These are phyloP conservation scores for Smithsoniella earleae DNA, from an alignment of 163 green algal species.

Conservation along the genomic window DNA sequence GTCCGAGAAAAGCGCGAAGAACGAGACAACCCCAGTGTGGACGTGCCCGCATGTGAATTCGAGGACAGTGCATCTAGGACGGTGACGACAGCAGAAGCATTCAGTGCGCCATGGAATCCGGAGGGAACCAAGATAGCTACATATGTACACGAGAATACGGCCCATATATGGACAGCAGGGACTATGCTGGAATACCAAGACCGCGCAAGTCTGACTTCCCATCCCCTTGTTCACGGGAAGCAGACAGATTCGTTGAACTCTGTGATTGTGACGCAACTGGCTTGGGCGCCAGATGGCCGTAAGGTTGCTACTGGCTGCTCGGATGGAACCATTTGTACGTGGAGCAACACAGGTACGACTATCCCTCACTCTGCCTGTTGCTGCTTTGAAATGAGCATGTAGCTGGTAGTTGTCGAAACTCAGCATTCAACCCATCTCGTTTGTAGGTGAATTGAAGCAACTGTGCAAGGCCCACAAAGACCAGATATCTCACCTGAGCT, in stretches of 20 bases:
- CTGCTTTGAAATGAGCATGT: too few relatives aligned
- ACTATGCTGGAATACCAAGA: slow-evolving; percentile 5
- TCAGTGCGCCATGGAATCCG: slow-evolving; percentile 9
- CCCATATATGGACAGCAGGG: slow-evolving; percentile 24
- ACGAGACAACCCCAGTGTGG: not conserved
- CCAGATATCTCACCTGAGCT: slow-evolving; percentile 27
- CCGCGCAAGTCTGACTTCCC: not conserved
- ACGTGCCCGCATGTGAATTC: not conserved
- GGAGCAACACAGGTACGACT: slow-evolving; percentile 9
- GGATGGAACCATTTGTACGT: slow-evolving; percentile 26
- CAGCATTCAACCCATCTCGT: too few relatives aligned
- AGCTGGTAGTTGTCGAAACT: too few relatives aligned
- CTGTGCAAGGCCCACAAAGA: slow-evolving; percentile 5
- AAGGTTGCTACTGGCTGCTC: slow-evolving; percentile 2
- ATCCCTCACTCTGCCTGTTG: too few relatives aligned
- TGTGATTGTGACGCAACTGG: slow-evolving; percentile 26
- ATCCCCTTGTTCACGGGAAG: not conserved
- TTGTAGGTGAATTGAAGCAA: slow-evolving; percentile 4
- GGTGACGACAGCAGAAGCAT: slow-evolving; percentile 13
- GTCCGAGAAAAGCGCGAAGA: slow-evolving; percentile 19
- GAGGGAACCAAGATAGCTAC: slow-evolving; percentile 19
- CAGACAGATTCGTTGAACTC: not conserved
- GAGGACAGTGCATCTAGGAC: not conserved
- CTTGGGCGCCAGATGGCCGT: slow-evolving; percentile 4
- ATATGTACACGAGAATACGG: slow-evolving; percentile 29